These are phyloP conservation scores for Penicillium sp. DNA, from an alignment of 2,329 filamentous ascomycete genomes.

Conservation along the genomic window DNA sequence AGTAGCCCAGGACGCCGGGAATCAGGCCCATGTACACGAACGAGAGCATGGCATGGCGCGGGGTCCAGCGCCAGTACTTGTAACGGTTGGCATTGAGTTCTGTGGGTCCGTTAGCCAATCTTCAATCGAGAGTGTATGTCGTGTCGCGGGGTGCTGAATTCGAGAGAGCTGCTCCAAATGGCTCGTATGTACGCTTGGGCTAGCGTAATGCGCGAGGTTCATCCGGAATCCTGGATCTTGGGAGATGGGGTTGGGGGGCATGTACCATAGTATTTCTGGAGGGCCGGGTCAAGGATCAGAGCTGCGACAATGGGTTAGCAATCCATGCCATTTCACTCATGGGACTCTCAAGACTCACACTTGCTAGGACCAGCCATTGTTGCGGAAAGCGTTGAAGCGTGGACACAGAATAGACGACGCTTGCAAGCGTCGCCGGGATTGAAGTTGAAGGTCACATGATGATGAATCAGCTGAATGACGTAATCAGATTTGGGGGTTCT, in stretches of 20 bases:
- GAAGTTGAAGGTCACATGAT: conserved; percentile 19
- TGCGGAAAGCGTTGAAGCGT: conserved; percentile 26
- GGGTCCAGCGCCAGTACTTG: conserved; percentile 95
- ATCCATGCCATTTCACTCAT: conserved; percentile 18
- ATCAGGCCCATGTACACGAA: conserved; percentile 74
- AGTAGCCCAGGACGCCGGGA: conserved; percentile 66
- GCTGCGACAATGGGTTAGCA: conserved; percentile 53
- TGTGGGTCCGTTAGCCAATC: conserved; percentile 38
- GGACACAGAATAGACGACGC: conserved; percentile 10
- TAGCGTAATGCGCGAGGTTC: neutral
- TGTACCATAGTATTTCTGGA: conserved; percentile 53
- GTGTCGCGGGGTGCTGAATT: neutral
- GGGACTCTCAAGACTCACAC: conserved; percentile 32
- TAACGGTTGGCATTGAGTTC: conserved; percentile 81
- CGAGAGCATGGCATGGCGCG: conserved; percentile 73
- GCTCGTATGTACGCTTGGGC: neutral
- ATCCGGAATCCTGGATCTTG: neutral
- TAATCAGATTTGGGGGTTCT: neutral
- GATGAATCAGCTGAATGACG: conserved; percentile 4
- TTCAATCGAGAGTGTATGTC: neutral
- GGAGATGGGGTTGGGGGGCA: conserved; percentile 20
- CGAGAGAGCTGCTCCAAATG: neutral
- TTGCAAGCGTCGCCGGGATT: conserved; percentile 7
- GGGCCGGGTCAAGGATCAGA: conserved; percentile 44
- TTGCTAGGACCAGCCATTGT: conserved; percentile 53